Evolutionary conservation across 371 early-diverging fungal genomes (phyloP).

Genomic region (Mortierella sp.): DNA sequence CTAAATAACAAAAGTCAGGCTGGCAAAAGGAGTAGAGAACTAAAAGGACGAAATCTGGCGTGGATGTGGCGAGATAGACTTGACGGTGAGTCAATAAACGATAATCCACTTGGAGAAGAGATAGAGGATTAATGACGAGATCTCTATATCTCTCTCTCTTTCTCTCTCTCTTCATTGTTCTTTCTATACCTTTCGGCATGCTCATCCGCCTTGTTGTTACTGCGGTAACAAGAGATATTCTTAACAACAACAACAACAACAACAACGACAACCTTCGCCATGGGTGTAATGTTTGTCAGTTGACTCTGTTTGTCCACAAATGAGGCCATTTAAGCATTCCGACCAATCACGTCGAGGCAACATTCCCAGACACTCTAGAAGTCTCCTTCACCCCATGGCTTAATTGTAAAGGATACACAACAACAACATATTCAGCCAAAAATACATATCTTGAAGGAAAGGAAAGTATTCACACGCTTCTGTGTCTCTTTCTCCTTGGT

Average conservation of each 20-base stretch:
- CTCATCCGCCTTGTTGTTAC: not conserved
- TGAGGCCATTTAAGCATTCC: not conserved
- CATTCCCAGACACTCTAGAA: not conserved
- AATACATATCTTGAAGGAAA: not conserved
- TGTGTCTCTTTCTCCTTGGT: not conserved
- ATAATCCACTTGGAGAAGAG: not conserved
- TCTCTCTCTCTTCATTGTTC: no score
- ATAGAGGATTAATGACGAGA: no score
- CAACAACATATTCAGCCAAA: not conserved
- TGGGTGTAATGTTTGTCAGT: not conserved
- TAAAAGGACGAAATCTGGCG: not conserved
- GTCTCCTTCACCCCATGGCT: not conserved
- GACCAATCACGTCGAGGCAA: not conserved
- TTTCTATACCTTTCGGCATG: not conserved
- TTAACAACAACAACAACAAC: no score
- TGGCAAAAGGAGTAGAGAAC: not conserved
- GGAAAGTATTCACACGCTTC: not conserved
- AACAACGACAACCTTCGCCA: not conserved
- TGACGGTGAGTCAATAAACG: not conserved
- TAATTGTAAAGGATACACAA: not conserved
- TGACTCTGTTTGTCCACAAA: not conserved
- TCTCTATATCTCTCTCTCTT: no score
- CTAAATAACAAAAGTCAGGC: no score
- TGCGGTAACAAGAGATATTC: not conserved
- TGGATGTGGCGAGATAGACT: not conserved